Evolutionary conservation across 768 basidiomycete genomes (phyloP), one percentile per base, ranked within the genome.

Genomic region (Pleurotus eryngii): DNA sequence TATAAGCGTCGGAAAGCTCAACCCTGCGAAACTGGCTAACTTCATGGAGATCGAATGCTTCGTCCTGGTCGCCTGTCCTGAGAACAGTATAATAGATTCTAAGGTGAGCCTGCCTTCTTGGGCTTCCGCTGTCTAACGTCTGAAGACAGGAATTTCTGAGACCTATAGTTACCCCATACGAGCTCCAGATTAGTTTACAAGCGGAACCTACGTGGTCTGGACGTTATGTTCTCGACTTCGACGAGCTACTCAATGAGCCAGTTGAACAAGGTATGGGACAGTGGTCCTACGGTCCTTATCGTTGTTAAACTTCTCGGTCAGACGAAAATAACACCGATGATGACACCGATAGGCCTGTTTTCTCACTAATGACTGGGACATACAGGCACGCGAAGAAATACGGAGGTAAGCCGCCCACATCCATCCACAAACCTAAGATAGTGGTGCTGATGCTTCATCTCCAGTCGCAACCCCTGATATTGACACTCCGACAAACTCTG

Each of bases 21-120:
- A 92, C 63, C 95, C 97, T 0, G 83, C 94, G 5, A 98, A 98
- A 65, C 80, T 98, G 18, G 96, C 87, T 7, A 99, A 98, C 71
- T 98, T 98, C 69, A 81, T 90, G 65, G 95, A 98, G 69, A 87
- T 99, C 49, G 96, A 98, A 67, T 96, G 95, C 65, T 98, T 94
- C 65, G 88, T 98, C 15, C 79, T 97, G 57, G 91, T 97, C 3
- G 95, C 95, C 2, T 99, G 97, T 70, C 89, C 89, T 0, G 95
- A 99, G 68, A 96, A 96, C 63, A 91, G 89, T 53, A 67, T 98
- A 22, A 76, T 89, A 37, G 89, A 91, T 18, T 79, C 85, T 3
- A 89, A 89, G 74, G 87, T 81, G 42, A 5, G 70, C 63, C 5
- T 38, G 9, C 3, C 15, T 50, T 12, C 17, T 37, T 14, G 4